Conservation (phyloP, 2,329 filamentous ascomycete species). For the Cladosporium sp. region DNA sequence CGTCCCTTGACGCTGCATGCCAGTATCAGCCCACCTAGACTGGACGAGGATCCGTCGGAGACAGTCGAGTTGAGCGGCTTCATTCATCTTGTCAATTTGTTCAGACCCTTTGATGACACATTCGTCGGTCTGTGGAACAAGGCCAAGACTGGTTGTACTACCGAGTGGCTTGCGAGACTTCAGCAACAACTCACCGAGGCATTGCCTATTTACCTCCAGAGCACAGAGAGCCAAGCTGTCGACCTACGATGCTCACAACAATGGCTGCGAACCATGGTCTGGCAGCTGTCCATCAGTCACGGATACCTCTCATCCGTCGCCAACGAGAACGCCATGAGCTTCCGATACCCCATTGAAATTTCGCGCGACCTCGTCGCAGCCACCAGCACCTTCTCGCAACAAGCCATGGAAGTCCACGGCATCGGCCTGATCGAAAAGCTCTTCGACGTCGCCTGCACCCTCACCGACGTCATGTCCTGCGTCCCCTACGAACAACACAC, state of each 20-base stretch:
- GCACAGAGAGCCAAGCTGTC: constrained; percentile 63
- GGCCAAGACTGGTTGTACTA: constrained; percentile 42
- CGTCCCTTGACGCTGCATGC: constrained; percentile 59
- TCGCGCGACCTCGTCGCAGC: constrained; percentile 57
- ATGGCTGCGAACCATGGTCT: constrained; percentile 68
- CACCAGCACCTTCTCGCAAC: constrained; percentile 66
- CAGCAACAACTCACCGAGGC: constrained; percentile 50
- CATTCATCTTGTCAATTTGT: constrained; percentile 57
- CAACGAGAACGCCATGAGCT: constrained; percentile 56
- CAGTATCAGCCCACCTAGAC: constrained; percentile 52
- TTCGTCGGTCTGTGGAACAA: constrained; percentile 65
- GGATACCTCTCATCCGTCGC: constrained; percentile 56
- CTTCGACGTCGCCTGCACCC: constrained; percentile 68
- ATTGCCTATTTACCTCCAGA: constrained; percentile 53
- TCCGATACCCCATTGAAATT: constrained; percentile 60
- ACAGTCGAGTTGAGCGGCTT: constrained; percentile 55
- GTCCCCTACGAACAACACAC: constrained; percentile 51
- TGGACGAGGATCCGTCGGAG: constrained; percentile 50
- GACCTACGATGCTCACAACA: constrained; percentile 67
- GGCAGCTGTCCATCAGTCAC: constrained; percentile 66
- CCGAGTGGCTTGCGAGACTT: constrained; percentile 43
- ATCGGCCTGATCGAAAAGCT: constrained; percentile 78
- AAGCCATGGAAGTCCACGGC: constrained; percentile 70
- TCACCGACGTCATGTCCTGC: constrained; percentile 68
- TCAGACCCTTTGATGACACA: constrained; percentile 59